Evolutionary conservation across 139 green algal species (phyloP), one percentile per base, ranked within the genome.

Genomic region (Spirogloea muscicola): DNA sequence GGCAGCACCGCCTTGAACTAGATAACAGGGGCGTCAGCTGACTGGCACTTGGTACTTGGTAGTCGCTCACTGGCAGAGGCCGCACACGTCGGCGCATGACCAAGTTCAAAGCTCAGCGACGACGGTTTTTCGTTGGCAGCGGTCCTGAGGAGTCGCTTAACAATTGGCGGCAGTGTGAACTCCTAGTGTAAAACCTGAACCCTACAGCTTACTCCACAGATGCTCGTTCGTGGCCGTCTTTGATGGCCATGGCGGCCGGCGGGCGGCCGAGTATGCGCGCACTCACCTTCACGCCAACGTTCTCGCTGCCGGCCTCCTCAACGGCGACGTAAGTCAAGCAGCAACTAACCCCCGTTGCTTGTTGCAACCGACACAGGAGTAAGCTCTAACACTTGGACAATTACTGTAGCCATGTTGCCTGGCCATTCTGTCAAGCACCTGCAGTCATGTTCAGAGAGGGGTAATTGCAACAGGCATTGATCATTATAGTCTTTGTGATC

Each of bases 161-260:
- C 21, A 52, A 4, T 6, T 63, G 36, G 37, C 21, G 36, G 36
- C 16, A 27, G 59, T 68, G 21, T 55, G 46, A 55, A 55, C 21
- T 21, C 21, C 21, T 31, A 21, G 21, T 21, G 21, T 31, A 21
- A 21, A 55, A 55, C 21, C 21, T 55, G 21, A 55, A 21, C 46
- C 21, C 52, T 6, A 13, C n/a, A n/a, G n/a, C n/a, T 51, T 68
- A 51, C 5, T 80, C 59, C 65, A 67, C 72, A 84, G 80, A 46
- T 66, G 81, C 5, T 46, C 65, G 2, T 84, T 80, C 55, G 74
- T 74, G 41, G 85, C 72, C 25, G 59, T 89, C 0, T 85, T 84
- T 65, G 82, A 90, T 43, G 85, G 85, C 5, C 85, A 90, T 46
- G 85, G 72, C 25, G 85, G 85, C 52, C 29, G 51, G 3, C 49